A percentile compares a stretch with the other conserved stretches of the same genome.
Evolutionary conservation across 306 rosid species (phyloP).

Genomic region (Acmispon strigosus): DNA sequence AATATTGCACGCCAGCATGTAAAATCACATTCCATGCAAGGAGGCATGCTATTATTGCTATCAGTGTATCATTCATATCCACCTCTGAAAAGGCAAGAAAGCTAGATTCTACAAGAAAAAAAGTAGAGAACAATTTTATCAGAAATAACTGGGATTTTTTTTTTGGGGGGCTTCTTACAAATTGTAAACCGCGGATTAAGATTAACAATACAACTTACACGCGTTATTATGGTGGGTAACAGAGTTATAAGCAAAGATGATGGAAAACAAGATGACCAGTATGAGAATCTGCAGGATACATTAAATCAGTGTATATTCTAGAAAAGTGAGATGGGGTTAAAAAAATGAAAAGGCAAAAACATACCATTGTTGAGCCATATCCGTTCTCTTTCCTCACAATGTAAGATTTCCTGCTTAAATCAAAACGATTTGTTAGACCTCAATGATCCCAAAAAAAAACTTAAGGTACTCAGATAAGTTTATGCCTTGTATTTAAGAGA

Average conservation of each 20-base stretch:
- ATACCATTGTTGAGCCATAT: conserved; percentile 48
- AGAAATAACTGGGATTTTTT: background rate
- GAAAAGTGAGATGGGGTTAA: background rate
- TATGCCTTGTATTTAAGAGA: conserved; percentile 54
- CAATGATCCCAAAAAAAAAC: background rate
- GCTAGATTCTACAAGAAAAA: background rate
- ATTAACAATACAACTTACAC: conserved; percentile 34
- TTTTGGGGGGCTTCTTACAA: background rate
- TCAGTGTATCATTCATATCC: background rate
- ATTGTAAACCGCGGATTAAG: background rate
- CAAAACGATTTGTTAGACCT: conserved; percentile 25
- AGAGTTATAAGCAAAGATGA: conserved; percentile 50
- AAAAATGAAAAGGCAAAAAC: background rate
- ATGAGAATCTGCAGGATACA: conserved; percentile 53
- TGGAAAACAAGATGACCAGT: conserved; percentile 39
- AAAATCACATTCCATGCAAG: background rate
- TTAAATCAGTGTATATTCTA: conserved; percentile 12
- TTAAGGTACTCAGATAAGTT: conserved; percentile 14
- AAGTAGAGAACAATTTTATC: background rate
- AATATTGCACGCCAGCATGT: background rate
- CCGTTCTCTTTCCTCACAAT: conserved; percentile 28
- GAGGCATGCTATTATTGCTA: background rate
- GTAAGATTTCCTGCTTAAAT: conserved; percentile 57
- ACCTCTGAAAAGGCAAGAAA: background rate
- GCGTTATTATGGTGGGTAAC: conserved; percentile 38